These are phyloP conservation scores for Crithidia sp. DNA, from an alignment of 208 protist species.

Conservation along the genomic window DNA sequence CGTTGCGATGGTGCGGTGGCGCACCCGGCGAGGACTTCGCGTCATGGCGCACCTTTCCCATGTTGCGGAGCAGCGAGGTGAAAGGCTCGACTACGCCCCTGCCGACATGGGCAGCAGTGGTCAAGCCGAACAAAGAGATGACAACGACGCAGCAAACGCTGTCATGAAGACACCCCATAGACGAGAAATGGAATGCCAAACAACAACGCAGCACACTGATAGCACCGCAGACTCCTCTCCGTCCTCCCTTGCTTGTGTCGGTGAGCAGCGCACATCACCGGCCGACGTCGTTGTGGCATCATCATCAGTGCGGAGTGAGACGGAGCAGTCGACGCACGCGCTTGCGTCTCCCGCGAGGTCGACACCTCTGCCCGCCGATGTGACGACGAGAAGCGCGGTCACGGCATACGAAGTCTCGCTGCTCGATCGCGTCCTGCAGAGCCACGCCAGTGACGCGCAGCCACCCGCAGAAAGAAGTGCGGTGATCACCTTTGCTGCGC, in stretches of 20 bases:
- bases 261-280: too few species aligned
- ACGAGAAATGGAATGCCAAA: too few species aligned
- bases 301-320: background rate
- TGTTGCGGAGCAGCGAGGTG: slow-evolving; percentile 3
- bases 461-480: background rate
- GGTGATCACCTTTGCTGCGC: too few species aligned
- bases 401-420: slow-evolving; percentile 8
- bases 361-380: background rate
- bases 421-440: slow-evolving; percentile 1
- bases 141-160: too few species aligned
- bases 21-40: slow-evolving; percentile 54
- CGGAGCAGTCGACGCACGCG: background rate
- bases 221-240: too few species aligned
- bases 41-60: slow-evolving; percentile 38
- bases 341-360: background rate
- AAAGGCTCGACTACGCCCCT: background rate
- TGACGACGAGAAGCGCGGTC: background rate
- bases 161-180: too few species aligned
- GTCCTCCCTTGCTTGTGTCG: too few species aligned
- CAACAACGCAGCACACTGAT: too few species aligned
- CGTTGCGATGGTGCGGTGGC: slow-evolving; percentile 42
- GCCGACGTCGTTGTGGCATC: too few species aligned
- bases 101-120: background rate
- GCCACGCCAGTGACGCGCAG: background rate
- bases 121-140: background rate